A percentile compares a stretch with the other conserved stretches of the same genome.
Conservation (phyloP, 1,139 yeast species). For the Lipomyces yarrowii region DNA sequence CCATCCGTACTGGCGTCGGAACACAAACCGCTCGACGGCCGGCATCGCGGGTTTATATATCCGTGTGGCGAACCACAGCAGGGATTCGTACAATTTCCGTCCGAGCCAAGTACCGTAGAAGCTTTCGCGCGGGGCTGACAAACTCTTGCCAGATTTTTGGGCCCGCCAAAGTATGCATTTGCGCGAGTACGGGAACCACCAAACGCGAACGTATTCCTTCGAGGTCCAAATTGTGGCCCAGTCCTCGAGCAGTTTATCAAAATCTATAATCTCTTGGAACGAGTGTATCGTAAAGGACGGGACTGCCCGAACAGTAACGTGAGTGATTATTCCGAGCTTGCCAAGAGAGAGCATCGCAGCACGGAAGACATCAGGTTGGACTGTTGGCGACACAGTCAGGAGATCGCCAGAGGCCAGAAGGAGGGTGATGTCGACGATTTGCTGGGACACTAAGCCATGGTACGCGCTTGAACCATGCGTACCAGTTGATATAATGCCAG, state of each 20-base stretch:
- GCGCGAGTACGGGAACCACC: slow-evolving; percentile 97
- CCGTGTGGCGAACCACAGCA: slow-evolving; percentile 79
- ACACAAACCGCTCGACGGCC: slow-evolving; percentile 77
- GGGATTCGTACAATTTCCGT: slow-evolving; percentile 72
- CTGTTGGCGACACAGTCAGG: slow-evolving; percentile 67
- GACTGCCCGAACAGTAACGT: slow-evolving; percentile 83
- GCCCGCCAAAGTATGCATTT: slow-evolving; percentile 93
- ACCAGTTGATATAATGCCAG: slow-evolving; percentile 93
- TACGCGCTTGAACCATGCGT: slow-evolving; percentile 94
- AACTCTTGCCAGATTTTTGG: slow-evolving; percentile 63
- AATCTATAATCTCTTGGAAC: slow-evolving; percentile 76
- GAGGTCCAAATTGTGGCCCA: slow-evolving; percentile 84
- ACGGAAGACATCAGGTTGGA: slow-evolving; percentile 69
- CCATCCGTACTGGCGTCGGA: slow-evolving; percentile 78
- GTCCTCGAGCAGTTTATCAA: slow-evolving; percentile 65
- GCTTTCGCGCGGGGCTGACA: slow-evolving; percentile 68
- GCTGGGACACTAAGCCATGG: slow-evolving; percentile 89
- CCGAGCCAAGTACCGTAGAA: slow-evolving; percentile 88
- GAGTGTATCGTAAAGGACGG: slow-evolving; percentile 84
- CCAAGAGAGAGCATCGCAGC: slow-evolving; percentile 91
- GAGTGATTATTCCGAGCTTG: slow-evolving; percentile 84
- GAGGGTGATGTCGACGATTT: slow-evolving; percentile 73
- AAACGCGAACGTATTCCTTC: slow-evolving; percentile 85
- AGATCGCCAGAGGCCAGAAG: slow-evolving; percentile 73
- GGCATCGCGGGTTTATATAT: slow-evolving; percentile 79